These are phyloP conservation scores for Corylus heterophylla DNA, from an alignment of 306 rosid species.

Conservation along the genomic window DNA sequence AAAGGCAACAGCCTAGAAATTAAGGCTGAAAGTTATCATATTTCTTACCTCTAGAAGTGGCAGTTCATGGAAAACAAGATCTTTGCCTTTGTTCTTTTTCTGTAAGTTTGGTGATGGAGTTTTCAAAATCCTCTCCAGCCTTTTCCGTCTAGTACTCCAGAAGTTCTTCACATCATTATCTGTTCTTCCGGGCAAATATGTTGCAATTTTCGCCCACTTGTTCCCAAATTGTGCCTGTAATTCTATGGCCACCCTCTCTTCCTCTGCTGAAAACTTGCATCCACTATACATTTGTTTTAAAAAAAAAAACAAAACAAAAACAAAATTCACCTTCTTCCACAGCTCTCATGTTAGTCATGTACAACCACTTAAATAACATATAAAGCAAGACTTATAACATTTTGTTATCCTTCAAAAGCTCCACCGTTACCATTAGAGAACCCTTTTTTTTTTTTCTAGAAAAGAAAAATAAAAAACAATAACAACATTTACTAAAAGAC, in stretches of 20 bases:
- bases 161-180: conserved; percentile 71
- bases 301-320: not conserved
- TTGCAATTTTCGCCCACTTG: conserved; percentile 69
- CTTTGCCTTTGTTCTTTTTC: conserved; percentile 33
- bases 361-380: too few relatives aligned
- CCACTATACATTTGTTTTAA: conserved; percentile 34
- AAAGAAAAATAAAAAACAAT: too few relatives aligned
- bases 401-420: too few relatives aligned
- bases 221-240: conserved; percentile 63
- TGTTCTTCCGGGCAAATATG: conserved; percentile 58
- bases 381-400: too few relatives aligned
- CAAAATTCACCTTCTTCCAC: not conserved
- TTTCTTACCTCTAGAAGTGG: conserved; percentile 30
- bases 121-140: conserved; percentile 42
- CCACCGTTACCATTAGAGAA: too few relatives aligned
- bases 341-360: not conserved
- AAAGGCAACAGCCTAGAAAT: not conserved
- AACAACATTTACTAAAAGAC: too few relatives aligned
- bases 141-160: conserved; percentile 60
- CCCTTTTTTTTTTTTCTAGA: too few relatives aligned
- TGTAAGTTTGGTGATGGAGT: conserved; percentile 39
- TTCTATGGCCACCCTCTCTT: conserved; percentile 60
- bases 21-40: not conserved
- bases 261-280: conserved; percentile 62
- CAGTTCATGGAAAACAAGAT: conserved; percentile 19